phyloP scores from a whole-genome alignment of 805 yeast genomes.

The Yarrowia phangngaensis region DNA sequence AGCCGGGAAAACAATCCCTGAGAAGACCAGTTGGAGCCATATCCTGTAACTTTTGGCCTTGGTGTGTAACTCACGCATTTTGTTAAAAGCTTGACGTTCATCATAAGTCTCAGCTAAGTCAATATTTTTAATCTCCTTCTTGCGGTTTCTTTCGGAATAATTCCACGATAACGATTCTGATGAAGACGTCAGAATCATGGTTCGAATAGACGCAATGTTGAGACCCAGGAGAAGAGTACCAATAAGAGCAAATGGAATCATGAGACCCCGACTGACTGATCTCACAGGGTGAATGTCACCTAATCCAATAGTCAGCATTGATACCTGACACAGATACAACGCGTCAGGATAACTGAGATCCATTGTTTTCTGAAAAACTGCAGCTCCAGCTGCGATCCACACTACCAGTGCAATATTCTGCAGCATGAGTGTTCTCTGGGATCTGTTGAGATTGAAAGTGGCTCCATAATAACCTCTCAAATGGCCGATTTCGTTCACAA shows the following conservation, averaged over 20 bases:
- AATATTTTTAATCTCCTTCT: slow-evolving; percentile 34
- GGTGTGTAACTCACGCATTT: slow-evolving; percentile 52
- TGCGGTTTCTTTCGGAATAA: slow-evolving; percentile 52
- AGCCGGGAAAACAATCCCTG: slow-evolving; percentile 45
- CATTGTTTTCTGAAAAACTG: slow-evolving; percentile 48
- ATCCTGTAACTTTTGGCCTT: slow-evolving; percentile 36
- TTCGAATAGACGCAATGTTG: slow-evolving; percentile 63
- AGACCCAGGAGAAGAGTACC: slow-evolving; percentile 75
- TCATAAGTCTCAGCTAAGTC: neutral
- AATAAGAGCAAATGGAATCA: slow-evolving; percentile 60
- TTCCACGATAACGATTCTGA: slow-evolving; percentile 66
- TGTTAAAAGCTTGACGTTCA: slow-evolving; percentile 49
- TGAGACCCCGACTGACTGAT: slow-evolving; percentile 54
- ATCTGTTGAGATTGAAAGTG: slow-evolving; percentile 57
- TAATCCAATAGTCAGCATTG: slow-evolving; percentile 75
- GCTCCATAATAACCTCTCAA: slow-evolving; percentile 59
- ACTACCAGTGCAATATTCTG: slow-evolving; percentile 59
- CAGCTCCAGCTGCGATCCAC: slow-evolving; percentile 74
- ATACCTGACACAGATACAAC: slow-evolving; percentile 66
- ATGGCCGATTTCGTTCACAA: slow-evolving; percentile 62
- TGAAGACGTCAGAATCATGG: slow-evolving; percentile 56
- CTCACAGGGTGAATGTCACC: slow-evolving; percentile 65
- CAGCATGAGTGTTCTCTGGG: slow-evolving; percentile 70
- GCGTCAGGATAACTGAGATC: slow-evolving; percentile 57
- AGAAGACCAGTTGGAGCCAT: slow-evolving; percentile 36